Evolutionary conservation across 2,329 filamentous ascomycete species (phyloP), one percentile per base, ranked within the genome.

Genomic region (Fusarium nematophilum): DNA sequence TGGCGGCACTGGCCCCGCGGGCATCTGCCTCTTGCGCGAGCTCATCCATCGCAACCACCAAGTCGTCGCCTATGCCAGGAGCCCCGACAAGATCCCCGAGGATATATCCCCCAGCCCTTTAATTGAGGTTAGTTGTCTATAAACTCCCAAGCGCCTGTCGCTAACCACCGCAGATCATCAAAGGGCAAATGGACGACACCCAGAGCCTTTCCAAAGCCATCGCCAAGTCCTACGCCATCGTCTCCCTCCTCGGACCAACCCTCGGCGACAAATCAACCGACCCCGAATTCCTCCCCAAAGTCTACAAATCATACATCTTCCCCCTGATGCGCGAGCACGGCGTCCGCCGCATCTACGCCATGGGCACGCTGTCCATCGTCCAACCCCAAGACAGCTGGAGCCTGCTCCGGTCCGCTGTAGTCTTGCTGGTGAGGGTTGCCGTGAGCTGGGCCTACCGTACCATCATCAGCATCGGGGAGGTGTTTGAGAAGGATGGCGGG

Each of bases 321-420:
- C 52, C 59, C 0, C 8, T 29, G 0, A 66, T 66, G 62, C 47
- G 51, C 2, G 38, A 49, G 14, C 47, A 47, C 1, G 48, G 54
- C 1, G 48, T 66, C 3, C 43, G 59, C 4, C 69, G 75, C 9
- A 73, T 76, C 30, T 58, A 75, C 13, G 72, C 68, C 5, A 75
- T 75, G 71, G 59, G 69, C 8, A 76, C 74, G 4, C 34, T 73
- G 8, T 73, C 74, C 7, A 57, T 69, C 21, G 50, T 62, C n/a
- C 50, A 55, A 1, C 48, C 60, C 0, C 57, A 69, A n/a, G 74
- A 76, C 36, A 14, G 42, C 1, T 68, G 61, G 33, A 59, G 46
- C 6, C 1, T 60, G 2, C 30, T 66, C 38, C 33, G 33, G 64
- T n/a, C 44, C 54, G 2, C 59, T 23, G 10, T 58, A 6, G 39